Conservation (phyloP, 2,329 filamentous ascomycete genomes). For the Botrytis elliptica region DNA sequence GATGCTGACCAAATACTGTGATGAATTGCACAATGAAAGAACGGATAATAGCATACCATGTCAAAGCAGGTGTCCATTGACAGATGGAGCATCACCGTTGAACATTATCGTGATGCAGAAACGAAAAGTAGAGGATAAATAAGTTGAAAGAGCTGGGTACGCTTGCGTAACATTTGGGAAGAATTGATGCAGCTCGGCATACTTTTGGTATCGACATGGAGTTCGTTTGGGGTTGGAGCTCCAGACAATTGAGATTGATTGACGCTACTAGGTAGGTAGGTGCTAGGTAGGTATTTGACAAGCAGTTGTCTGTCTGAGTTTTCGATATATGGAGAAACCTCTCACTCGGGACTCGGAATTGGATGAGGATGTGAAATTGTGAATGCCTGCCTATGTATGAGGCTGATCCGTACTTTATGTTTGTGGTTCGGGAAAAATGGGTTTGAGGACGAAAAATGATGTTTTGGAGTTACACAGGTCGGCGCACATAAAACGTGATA, state of each 20-base stretch:
- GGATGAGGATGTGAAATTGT: not conserved
- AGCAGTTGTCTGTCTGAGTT: not conserved
- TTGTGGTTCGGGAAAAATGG: not conserved
- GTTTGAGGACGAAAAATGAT: not conserved
- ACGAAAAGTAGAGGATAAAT: slow-evolving; percentile 12
- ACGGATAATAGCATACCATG: slow-evolving; percentile 17
- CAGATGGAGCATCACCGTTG: slow-evolving; percentile 14
- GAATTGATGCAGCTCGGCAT: slow-evolving; percentile 10
- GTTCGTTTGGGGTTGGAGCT: not conserved
- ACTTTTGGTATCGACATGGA: not conserved
- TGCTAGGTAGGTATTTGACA: slow-evolving; percentile 3
- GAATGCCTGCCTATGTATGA: not conserved
- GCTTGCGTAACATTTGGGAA: not conserved
- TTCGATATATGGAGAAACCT: not conserved
- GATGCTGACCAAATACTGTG: not conserved
- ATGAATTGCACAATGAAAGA: not conserved
- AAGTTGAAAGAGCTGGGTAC: not conserved
- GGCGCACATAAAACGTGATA: not conserved
- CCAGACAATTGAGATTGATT: slow-evolving; percentile 1
- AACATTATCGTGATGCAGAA: slow-evolving; percentile 25
- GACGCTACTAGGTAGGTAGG: not conserved
- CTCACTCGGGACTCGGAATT: not conserved
- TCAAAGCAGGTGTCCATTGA: slow-evolving; percentile 18
- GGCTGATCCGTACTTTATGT: not conserved
- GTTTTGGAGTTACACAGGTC: not conserved